phyloP scores from a whole-genome alignment of 441 rosid species.

The Rhodomyrtus psidioides region DNA sequence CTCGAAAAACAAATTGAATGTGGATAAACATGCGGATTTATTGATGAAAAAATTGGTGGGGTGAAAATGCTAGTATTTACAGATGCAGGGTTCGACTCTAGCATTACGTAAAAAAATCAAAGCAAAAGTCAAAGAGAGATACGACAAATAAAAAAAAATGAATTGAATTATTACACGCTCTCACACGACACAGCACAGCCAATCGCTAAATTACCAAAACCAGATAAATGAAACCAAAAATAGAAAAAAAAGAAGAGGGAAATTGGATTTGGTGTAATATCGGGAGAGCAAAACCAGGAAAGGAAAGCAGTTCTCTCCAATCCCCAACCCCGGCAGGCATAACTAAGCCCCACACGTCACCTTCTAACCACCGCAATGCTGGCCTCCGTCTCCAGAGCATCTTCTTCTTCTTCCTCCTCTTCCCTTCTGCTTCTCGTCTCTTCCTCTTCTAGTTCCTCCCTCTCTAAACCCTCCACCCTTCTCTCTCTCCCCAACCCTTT shows the following conservation, averaged over 20 bases:
- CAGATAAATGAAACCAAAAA: background rate
- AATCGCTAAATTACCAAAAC: background rate
- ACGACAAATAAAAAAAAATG: no score
- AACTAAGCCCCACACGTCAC: background rate
- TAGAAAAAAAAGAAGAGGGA: background rate
- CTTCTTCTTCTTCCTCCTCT: slow-evolving; percentile 4
- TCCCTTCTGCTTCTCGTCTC: background rate
- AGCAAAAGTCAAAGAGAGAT: no score
- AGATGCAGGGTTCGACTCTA: no score
- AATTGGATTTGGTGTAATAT: background rate
- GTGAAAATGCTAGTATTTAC: no score
- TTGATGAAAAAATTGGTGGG: no score
- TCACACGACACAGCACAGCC: no score
- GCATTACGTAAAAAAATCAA: no score
- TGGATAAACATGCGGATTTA: no score
- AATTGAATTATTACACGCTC: background rate
- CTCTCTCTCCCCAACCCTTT: slow-evolving; percentile 8
- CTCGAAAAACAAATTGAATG: no score
- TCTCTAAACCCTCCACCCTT: slow-evolving; percentile 15
- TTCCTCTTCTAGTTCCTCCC: background rate
- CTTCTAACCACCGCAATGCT: background rate
- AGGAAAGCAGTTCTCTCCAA: background rate
- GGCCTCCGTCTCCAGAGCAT: background rate
- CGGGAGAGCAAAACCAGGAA: background rate
- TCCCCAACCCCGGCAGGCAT: rapidly evolving